phyloP scores from a whole-genome alignment of 2,329 filamentous ascomycete species.

The Apiospora malaysiana region DNA sequence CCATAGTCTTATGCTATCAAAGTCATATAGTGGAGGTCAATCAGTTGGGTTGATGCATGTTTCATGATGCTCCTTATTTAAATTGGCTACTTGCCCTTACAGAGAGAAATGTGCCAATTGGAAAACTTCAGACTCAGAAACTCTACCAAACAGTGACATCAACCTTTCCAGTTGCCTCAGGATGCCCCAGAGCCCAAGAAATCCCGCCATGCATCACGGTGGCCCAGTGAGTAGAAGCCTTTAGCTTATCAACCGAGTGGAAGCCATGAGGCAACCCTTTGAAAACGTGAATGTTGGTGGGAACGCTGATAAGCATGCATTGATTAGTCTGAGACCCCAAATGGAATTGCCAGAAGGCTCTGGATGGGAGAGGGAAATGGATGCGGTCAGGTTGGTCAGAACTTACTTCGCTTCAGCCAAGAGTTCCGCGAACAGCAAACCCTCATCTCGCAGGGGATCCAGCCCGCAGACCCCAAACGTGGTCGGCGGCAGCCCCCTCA shows the following conservation, averaged over 20 bases:
- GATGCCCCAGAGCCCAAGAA: constrained; percentile 17
- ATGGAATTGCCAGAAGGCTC: too few relatives aligned
- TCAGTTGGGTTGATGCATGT: too few relatives aligned
- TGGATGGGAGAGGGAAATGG: not conserved
- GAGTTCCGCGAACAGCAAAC: not conserved
- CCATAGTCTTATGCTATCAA: too few relatives aligned
- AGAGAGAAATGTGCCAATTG: too few relatives aligned
- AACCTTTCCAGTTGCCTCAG: constrained; percentile 3
- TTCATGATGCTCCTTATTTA: too few relatives aligned
- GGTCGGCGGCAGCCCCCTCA: constrained; percentile 22
- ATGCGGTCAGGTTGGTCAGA: not conserved
- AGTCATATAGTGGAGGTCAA: too few relatives aligned
- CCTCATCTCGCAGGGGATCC: not conserved
- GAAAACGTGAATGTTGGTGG: constrained; percentile 24
- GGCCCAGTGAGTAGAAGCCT: constrained; percentile 21
- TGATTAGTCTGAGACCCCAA: not conserved
- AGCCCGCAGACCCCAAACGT: constrained; percentile 22
- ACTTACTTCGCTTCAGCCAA: constrained; percentile 23
- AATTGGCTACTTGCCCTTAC: too few relatives aligned
- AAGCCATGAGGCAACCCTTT: constrained; percentile 24
- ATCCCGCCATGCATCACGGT: constrained; percentile 24
- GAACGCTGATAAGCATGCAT: constrained; percentile 7
- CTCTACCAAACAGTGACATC: not conserved
- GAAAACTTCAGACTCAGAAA: not conserved
- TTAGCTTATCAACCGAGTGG: constrained; percentile 16